These are phyloP conservation scores for Aureobasidium leucospermi DNA, from an alignment of 2,329 filamentous ascomycete genomes.

Conservation along the genomic window DNA sequence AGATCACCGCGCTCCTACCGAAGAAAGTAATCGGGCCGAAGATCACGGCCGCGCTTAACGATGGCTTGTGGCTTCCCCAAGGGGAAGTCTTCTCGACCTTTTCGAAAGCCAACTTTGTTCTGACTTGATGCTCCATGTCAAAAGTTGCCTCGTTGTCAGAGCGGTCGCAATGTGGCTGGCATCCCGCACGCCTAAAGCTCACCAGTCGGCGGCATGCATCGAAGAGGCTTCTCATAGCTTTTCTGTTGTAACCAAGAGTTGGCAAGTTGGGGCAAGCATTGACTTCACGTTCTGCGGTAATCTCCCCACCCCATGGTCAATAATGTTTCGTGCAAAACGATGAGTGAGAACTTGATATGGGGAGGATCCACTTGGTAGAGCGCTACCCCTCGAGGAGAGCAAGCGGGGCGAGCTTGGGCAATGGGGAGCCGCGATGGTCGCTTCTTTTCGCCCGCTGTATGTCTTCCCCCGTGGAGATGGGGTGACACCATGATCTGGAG, in stretches of 20 bases:
- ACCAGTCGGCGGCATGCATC: background rate
- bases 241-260: background rate
- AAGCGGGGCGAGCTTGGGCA: background rate
- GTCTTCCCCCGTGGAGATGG: slow-evolving; percentile 2
- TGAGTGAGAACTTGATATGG: background rate
- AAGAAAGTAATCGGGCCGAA: slow-evolving; percentile 7
- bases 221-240: background rate
- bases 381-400: slow-evolving; percentile 8
- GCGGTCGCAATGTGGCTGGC: background rate
- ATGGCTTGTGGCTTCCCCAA: background rate
- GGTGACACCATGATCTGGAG: background rate
- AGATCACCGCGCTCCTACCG: background rate
- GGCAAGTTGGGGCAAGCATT: background rate
- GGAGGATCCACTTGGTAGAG: slow-evolving; percentile 1
- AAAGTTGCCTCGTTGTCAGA: background rate
- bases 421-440: background rate
- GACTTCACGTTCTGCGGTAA: background rate
- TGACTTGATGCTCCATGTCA: background rate
- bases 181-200: background rate
- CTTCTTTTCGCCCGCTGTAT: background rate
- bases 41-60: background rate
- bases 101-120: background rate
- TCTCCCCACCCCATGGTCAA: slow-evolving; percentile 1
- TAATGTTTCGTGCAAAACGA: slow-evolving; percentile 7
- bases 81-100: slow-evolving; percentile 9